Evolutionary conservation across 176 grass and related monocot species (phyloP), one percentile per base, ranked within the genome.

Genomic region (Triticum turgidum): DNA sequence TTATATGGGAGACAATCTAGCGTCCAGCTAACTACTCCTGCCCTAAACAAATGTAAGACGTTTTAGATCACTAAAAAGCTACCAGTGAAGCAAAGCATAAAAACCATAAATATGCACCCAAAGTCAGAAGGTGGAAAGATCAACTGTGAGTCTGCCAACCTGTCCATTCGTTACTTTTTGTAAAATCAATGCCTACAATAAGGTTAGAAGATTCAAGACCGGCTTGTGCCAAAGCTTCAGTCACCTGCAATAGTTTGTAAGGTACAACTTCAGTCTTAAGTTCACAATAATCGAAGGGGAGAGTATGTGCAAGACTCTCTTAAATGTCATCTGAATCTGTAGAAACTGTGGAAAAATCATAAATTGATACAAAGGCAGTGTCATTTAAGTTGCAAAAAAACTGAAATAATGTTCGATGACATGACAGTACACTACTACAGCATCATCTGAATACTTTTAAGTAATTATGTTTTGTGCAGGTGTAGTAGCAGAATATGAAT

Each of bases 151-250:
- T 52, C 49, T 87, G 62, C 24, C 81, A 85, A 97, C 94, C 94
- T 92, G 94, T 97, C 94, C 94, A 97, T 89, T 97, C 90, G 4
- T 97, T 97, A 88, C 94, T 97, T 70, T 97, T 97, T 51, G 94
- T 97, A 76, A 97, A 97, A 88, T 97, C 94, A 58, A 97, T 94
- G 39, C 94, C 94, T 82, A 97, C 94, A 73, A 97, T 97, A 69
- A 97, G 90, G 84, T 97, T 97, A 42, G 94, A 97, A 75, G 94
- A 97, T 91, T 97, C 94, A 90, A 97, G 94, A 11, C 94, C 94
- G 27, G 94, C 94, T 61, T 97, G 88, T 63, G 92, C 77, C 82
- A 97, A 84, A 85, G 94, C 94, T 45, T 97, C 94, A 80, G 94
- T 97, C 15, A 97, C 94, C 94, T 97, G 83, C 70, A 82, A 70